A percentile compares a stretch with the other conserved stretches of the same genome.
phyloP scores from a whole-genome alignment of 2,329 filamentous ascomycete species.

The Arthrinium puccinioides region DNA sequence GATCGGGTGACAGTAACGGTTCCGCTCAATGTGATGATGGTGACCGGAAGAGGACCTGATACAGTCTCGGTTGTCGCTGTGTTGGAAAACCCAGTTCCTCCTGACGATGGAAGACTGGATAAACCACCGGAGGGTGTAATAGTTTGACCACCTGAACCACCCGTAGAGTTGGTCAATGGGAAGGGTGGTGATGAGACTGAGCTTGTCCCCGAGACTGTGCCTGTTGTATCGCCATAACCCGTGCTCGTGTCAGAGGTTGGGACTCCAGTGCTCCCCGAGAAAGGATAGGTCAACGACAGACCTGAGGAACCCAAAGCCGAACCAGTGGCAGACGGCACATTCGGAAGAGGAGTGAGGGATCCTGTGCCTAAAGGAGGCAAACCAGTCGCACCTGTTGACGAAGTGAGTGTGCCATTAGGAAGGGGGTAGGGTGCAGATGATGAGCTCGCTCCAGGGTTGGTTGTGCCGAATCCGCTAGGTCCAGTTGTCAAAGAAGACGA shows the following conservation, averaged over 20 bases:
- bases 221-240: background rate
- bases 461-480: background rate
- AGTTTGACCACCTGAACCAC: constrained; percentile 7
- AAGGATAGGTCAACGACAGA: too few species aligned
- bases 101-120: background rate
- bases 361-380: too few species aligned
- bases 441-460: background rate
- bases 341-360: too few species aligned
- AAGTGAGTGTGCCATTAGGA: constrained; percentile 1
- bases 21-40: too few species aligned
- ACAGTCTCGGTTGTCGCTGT: background rate
- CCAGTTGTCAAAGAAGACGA: background rate
- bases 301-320: too few species aligned
- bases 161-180: constrained; percentile 10
- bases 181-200: constrained; percentile 8
- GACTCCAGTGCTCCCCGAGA: too few species aligned
- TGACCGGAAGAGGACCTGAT: too few species aligned
- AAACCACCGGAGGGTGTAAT: constrained; percentile 3
- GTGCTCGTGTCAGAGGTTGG: too few species aligned
- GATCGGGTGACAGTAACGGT: too few species aligned
- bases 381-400: too few species aligned
- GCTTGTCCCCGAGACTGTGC: background rate
- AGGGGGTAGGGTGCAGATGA: constrained; percentile 1
- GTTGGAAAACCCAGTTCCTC: background rate
- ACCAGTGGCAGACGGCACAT: too few species aligned